These are phyloP conservation scores for Hyaloscypha hepaticicola DNA, from an alignment of 495 filamentous ascomycete species.

Conservation along the genomic window DNA sequence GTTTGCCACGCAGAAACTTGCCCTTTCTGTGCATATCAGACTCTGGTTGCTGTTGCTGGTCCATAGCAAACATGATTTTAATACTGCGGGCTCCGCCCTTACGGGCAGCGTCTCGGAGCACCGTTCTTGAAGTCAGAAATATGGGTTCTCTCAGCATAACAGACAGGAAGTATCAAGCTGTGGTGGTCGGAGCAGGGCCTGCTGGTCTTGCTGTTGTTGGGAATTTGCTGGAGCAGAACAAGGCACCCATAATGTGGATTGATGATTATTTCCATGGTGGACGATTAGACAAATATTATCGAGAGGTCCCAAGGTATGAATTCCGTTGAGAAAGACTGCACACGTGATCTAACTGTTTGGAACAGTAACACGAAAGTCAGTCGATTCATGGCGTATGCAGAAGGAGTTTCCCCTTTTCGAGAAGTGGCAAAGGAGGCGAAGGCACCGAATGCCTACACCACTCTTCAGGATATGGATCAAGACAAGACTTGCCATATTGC, in stretches of 20 bases:
- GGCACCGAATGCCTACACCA: slow-evolving; percentile 50
- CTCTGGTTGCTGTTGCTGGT: background rate
- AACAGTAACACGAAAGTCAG: slow-evolving; percentile 50
- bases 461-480: slow-evolving; percentile 50
- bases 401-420: slow-evolving; percentile 48
- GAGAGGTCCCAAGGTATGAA: slow-evolving; percentile 54
- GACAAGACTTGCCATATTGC: slow-evolving; percentile 53
- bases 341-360: slow-evolving; percentile 21
- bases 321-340: background rate
- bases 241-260: slow-evolving; percentile 51
- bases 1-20: background rate
- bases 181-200: slow-evolving; percentile 58
- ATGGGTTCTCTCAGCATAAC: slow-evolving; percentile 1
- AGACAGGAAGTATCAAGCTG: slow-evolving; percentile 35
- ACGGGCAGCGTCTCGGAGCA: background rate
- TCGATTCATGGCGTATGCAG: slow-evolving; percentile 51
- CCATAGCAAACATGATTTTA: slow-evolving; percentile 9
- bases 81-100: slow-evolving; percentile 4
- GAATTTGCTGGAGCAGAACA: slow-evolving; percentile 53
- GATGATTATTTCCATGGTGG: slow-evolving; percentile 54
- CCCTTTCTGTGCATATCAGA: background rate
- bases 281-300: slow-evolving; percentile 52
- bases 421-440: slow-evolving; percentile 45
- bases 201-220: slow-evolving; percentile 57
- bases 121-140: slow-evolving; percentile 8